Evolutionary conservation across 2,329 filamentous ascomycete species (phyloP).

Genomic region (Biscogniauxia mediterranea): DNA sequence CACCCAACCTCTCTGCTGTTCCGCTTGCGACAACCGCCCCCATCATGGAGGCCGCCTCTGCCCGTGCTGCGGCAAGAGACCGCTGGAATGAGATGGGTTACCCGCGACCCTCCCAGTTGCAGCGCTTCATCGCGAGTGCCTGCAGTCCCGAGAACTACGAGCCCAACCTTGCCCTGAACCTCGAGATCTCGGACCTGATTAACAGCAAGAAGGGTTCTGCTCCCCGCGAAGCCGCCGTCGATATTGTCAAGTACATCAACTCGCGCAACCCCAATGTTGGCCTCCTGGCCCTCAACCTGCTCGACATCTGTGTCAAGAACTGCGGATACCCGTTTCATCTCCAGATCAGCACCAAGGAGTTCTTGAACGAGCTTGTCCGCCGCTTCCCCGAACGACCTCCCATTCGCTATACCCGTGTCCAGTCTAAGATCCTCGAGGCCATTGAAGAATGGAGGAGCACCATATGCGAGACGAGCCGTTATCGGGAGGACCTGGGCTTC

Average conservation of each 20-base stretch:
- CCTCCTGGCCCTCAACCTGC: slow-evolving; percentile 82
- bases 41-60: slow-evolving; percentile 89
- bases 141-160: slow-evolving; percentile 98
- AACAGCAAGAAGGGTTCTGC: slow-evolving; percentile 96
- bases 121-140: slow-evolving; percentile 93
- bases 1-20: slow-evolving; percentile 4
- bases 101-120: slow-evolving; percentile 79
- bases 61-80: slow-evolving; percentile 91
- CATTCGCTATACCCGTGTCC: slow-evolving; percentile 79
- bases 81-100: slow-evolving; percentile 83
- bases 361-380: slow-evolving; percentile 95
- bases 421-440: slow-evolving; percentile 87
- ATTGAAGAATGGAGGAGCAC: slow-evolving; percentile 98
- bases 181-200: slow-evolving; percentile 94
- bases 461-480: slow-evolving; percentile 96
- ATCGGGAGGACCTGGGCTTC: slow-evolving; percentile 95
- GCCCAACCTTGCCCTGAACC: slow-evolving; percentile 91
- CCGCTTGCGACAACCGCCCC: slow-evolving; percentile 12
- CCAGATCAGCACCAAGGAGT: slow-evolving; percentile 98
- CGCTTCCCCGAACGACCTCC: slow-evolving; percentile 93
- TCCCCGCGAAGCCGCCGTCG: slow-evolving; percentile 89
- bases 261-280: slow-evolving; percentile 96
- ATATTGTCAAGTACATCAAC: slow-evolving; percentile 93
- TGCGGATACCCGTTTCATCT: slow-evolving; percentile 99
- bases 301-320: slow-evolving; percentile 99